These are phyloP conservation scores for Gymnopilus junonius DNA, from an alignment of 768 basidiomycete genomes.

Conservation along the genomic window DNA sequence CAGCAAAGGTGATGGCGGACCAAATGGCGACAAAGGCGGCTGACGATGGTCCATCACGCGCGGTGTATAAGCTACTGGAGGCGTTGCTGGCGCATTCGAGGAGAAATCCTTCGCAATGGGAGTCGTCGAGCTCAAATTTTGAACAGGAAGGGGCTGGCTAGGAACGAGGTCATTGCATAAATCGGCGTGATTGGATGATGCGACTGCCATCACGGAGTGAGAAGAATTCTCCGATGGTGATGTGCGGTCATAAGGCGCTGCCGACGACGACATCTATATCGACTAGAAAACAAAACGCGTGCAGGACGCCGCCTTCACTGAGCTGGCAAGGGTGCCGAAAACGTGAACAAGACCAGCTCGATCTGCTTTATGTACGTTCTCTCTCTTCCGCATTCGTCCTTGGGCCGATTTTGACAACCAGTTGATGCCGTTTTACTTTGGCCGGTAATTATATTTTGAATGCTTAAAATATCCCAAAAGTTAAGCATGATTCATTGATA, in stretches of 20 bases:
- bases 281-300: background rate
- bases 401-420: constrained; percentile 1
- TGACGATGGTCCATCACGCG: background rate
- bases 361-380: background rate
- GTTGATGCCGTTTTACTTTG: background rate
- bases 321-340: background rate
- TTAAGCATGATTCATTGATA: background rate
- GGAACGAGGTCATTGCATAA: background rate
- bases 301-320: background rate
- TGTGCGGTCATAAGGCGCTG: constrained; percentile 6
- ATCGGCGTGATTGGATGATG: background rate
- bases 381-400: background rate
- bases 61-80: constrained; percentile 1
- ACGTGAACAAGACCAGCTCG: background rate
- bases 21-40: background rate
- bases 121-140: background rate
- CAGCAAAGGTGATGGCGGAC: background rate
- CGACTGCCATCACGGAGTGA: background rate
- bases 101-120: constrained; percentile 12
- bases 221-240: constrained; percentile 8
- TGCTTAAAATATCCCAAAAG: background rate
- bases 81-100: constrained; percentile 12
- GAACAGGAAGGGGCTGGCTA: background rate
- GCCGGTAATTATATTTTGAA: background rate
- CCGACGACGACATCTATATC: constrained; percentile 7